Base-by-base conservation (phyloP, 75 land plant genomes). In the Adiantum capillusveneris region DNA sequence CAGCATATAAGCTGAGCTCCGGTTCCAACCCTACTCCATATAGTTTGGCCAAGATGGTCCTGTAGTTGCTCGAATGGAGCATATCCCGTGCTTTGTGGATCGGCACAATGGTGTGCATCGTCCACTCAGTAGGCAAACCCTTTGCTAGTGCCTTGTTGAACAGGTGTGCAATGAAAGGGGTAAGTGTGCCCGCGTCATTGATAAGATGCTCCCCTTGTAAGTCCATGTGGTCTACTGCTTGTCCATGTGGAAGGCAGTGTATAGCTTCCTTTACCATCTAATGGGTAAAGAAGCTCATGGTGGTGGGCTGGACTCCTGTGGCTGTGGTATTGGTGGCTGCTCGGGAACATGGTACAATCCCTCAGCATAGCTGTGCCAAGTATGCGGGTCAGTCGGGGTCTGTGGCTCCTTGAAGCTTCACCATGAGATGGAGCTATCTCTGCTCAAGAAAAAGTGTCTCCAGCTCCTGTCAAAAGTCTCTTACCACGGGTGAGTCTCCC, bases 1-100 rank as follows among this genome's bases (percentile, higher is more conserved):
- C 14, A n/a, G 6, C 49, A 46, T 7, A 17, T 7, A 14, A 2
- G 21, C 17, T 46, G 21, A 46, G 49, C 49, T 46, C 17, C 21
- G 6, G 5, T 14, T 46, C 49, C 6, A 46, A 9, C 3, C 3
- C 14, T 17, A 14, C 49, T 46, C 49, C 49, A 46, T 46, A 46
- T 6, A 46, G 5, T 20, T 46, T 46, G n/a, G 49, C 49, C 49
- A 46, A 17, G 49, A 46, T 46, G 17, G 49, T 46, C 14, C 49
- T 6, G 14, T 46, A 46, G 14, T 6, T 46, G 21, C 17, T 46
- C 2, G 49, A 14, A 17, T 46, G 12, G 12, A 46, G 2, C 21
- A 20, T 17, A 20, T 46, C 49, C n/a, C 49, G 5, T 6, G 49
- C 5, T 20, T 46, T 46, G 49, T 20, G 21, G 14, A 46, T 17